phyloP scores from a whole-genome alignment of 495 filamentous ascomycete genomes.

The Penicillium alfredii region DNA sequence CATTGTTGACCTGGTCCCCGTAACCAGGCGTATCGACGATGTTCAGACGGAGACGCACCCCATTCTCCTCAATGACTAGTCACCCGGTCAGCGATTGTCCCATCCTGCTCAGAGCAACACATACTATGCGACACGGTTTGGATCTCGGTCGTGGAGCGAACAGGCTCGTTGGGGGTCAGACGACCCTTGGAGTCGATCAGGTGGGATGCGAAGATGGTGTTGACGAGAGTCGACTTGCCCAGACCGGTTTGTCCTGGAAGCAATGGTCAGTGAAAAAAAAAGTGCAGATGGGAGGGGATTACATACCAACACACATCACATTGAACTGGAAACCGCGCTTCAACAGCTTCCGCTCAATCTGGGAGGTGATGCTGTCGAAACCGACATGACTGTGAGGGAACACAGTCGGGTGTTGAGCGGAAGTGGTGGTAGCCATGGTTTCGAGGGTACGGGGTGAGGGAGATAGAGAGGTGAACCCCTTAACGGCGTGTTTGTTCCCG shows the following conservation, averaged over 20 bases:
- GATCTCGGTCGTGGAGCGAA: slow-evolving; percentile 95
- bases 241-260: slow-evolving; percentile 91
- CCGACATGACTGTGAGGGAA: slow-evolving; percentile 96
- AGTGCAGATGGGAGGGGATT: neutral
- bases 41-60: slow-evolving; percentile 70
- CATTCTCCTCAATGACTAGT: slow-evolving; percentile 92
- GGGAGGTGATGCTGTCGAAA: slow-evolving; percentile 97
- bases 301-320: slow-evolving; percentile 98
- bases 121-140: slow-evolving; percentile 88
- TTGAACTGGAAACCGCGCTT: slow-evolving; percentile 99
- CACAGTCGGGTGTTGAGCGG: slow-evolving; percentile 52
- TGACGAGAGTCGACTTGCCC: slow-evolving; percentile 97
- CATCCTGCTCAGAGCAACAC: slow-evolving; percentile 20
- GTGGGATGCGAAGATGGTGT: slow-evolving; percentile 99
- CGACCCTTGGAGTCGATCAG: slow-evolving; percentile 98
- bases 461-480: slow-evolving; percentile 25
- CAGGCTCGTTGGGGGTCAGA: slow-evolving; percentile 80
- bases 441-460: slow-evolving; percentile 29
- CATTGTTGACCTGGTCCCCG: slow-evolving; percentile 77
- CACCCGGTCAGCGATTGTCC: slow-evolving; percentile 14
- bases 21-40: slow-evolving; percentile 79
- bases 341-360: slow-evolving; percentile 98
- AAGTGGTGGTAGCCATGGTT: slow-evolving; percentile 47
- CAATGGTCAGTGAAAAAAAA: slow-evolving; percentile 11
- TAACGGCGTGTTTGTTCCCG: slow-evolving; percentile 33